A percentile compares a stretch with the other conserved stretches of the same genome.
phyloP scores from a whole-genome alignment of 164 flowering plant species.

The Paratinospora sagittata region DNA sequence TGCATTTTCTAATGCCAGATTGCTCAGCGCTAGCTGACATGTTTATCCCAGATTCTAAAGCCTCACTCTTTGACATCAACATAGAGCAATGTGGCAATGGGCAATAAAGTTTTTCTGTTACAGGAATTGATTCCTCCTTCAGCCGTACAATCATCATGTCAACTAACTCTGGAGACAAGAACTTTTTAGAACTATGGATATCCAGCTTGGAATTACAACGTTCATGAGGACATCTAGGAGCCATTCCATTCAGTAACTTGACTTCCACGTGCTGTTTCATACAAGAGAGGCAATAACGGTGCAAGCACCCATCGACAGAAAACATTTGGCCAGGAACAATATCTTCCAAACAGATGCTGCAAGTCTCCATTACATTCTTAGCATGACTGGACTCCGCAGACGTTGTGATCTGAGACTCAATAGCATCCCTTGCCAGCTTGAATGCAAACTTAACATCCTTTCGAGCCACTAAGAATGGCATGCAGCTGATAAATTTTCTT shows the following conservation, averaged over 20 bases:
- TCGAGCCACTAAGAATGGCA: not conserved
- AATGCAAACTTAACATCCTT: not conserved
- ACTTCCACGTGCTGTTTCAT: not conserved
- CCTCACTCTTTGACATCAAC: not conserved
- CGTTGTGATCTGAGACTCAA: not conserved
- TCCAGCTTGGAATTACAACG: not conserved
- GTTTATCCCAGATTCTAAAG: not conserved
- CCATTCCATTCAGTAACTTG: constrained; percentile 3
- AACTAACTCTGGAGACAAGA: constrained; percentile 5
- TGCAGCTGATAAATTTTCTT: not conserved
- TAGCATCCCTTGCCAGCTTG: constrained; percentile 4
- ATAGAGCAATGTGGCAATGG: not conserved
- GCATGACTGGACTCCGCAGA: not conserved
- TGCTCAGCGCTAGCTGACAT: not conserved
- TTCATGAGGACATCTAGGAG: not conserved
- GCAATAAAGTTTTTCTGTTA: not conserved
- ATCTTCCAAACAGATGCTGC: constrained; percentile 6
- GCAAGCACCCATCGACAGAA: not conserved
- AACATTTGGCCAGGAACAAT: not conserved
- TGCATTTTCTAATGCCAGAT: not conserved
- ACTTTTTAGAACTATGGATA: not conserved
- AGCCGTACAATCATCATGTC: not conserved
- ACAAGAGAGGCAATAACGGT: constrained; percentile 4
- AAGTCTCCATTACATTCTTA: not conserved
- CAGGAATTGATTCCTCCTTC: not conserved